A percentile compares a stretch with the other conserved stretches of the same genome.
Evolutionary conservation across 495 filamentous ascomycete genomes (phyloP).

Genomic region (Pseudomonodictys pantanalensis): DNA sequence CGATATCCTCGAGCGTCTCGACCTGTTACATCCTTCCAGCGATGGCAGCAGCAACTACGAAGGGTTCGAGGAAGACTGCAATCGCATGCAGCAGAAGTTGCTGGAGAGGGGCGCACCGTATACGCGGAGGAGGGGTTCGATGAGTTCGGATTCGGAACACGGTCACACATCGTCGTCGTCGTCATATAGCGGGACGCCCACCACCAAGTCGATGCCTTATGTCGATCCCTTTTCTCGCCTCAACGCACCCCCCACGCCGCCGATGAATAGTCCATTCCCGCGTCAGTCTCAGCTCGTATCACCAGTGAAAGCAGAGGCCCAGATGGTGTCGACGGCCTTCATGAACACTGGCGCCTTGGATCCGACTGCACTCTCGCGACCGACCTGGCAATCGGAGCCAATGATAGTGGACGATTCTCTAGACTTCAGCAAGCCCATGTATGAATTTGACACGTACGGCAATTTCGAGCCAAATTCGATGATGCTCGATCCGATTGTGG

Average conservation of each 20-base stretch:
- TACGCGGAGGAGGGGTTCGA: slow-evolving; percentile 54
- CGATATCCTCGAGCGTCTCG: slow-evolving; percentile 60
- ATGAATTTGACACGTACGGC: slow-evolving; percentile 21
- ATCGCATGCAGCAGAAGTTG: slow-evolving; percentile 54
- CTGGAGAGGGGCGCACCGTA: slow-evolving; percentile 49
- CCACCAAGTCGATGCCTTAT: slow-evolving; percentile 22
- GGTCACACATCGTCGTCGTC: slow-evolving; percentile 37
- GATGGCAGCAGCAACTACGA: slow-evolving; percentile 47
- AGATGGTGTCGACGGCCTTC: slow-evolving; percentile 20
- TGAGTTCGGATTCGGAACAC: slow-evolving; percentile 54
- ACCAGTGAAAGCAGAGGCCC: slow-evolving; percentile 17
- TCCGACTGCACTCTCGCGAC: slow-evolving; percentile 13
- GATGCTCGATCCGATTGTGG: slow-evolving; percentile 22
- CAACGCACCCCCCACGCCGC: slow-evolving; percentile 34
- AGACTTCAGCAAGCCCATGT: slow-evolving; percentile 27
- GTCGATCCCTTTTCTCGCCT: slow-evolving; percentile 28
- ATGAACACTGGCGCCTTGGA: slow-evolving; percentile 30
- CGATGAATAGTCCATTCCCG: slow-evolving; percentile 36
- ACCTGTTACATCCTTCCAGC: slow-evolving; percentile 49
- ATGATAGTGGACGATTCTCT: slow-evolving; percentile 32
- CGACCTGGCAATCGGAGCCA: slow-evolving; percentile 22
- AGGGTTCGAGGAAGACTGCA: slow-evolving; percentile 58
- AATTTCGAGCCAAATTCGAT: slow-evolving; percentile 28
- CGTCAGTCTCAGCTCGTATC: slow-evolving; percentile 28
- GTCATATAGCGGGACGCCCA: slow-evolving; percentile 26